Conservation (phyloP, 306 rosid genomes). For the Cucurbita moschata region DNA sequence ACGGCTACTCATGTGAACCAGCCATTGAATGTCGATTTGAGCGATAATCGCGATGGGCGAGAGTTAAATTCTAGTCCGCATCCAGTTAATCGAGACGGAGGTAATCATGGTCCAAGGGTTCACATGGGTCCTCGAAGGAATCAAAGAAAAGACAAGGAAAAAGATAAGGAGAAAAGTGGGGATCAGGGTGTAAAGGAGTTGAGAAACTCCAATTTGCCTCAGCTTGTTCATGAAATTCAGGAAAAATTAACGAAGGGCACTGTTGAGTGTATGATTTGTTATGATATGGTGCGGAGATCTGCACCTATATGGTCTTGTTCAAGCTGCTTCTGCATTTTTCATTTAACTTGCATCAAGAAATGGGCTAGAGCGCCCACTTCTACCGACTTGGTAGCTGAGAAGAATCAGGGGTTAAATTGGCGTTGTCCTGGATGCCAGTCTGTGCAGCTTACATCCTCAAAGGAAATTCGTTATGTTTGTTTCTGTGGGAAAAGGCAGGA, state of each 20-base stretch:
- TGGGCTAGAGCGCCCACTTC: conserved; percentile 94
- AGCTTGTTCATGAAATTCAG: conserved; percentile 79
- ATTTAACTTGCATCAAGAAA: conserved; percentile 67
- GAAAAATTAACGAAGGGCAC: conserved; percentile 62
- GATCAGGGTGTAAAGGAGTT: conserved; percentile 20
- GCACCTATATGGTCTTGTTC: conserved; percentile 85
- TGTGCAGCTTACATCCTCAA: conserved; percentile 52
- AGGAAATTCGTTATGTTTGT: conserved; percentile 74
- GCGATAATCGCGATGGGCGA: background rate
- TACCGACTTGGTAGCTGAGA: conserved; percentile 50
- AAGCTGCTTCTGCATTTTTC: conserved; percentile 79
- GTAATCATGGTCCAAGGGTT: conserved; percentile 21
- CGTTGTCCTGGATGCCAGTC: conserved; percentile 97
- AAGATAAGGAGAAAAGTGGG: conserved; percentile 25
- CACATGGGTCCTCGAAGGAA: conserved; percentile 12
- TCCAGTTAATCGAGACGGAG: conserved; percentile 5
- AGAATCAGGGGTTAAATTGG: conserved; percentile 79
- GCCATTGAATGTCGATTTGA: background rate
- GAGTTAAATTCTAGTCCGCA: background rate
- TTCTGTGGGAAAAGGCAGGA: conserved; percentile 83
- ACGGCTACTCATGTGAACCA: background rate
- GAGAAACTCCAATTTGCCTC: conserved; percentile 51
- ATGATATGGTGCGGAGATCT: conserved; percentile 72
- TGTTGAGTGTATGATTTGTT: conserved; percentile 90
- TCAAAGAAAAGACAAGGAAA: conserved; percentile 20